phyloP scores from a whole-genome alignment of 2,329 filamentous ascomycete species.

The Simplicillium aogashimaense region DNA sequence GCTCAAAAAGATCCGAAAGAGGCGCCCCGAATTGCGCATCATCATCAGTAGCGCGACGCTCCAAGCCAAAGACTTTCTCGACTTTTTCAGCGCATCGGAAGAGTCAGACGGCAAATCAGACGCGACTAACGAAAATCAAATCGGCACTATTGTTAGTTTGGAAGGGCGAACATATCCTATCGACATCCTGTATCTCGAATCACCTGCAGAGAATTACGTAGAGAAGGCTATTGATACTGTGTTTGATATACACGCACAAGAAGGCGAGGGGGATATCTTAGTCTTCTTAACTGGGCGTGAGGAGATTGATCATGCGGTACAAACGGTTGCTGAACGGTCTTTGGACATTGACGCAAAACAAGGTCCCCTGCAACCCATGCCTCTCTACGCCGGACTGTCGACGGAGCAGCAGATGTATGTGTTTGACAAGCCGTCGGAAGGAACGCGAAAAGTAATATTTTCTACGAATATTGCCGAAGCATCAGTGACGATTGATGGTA shows the following conservation, averaged over 20 bases:
- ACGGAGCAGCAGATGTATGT: constrained; percentile 93
- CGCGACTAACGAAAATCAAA: constrained; percentile 18
- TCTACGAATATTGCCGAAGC: constrained; percentile 96
- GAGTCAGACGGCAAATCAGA: constrained; percentile 17
- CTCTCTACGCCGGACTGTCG: constrained; percentile 80
- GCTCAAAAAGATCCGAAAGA: constrained; percentile 79
- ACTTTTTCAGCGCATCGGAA: constrained; percentile 55
- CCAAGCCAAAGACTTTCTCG: constrained; percentile 76
- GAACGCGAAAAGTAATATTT: constrained; percentile 83
- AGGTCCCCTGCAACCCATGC: constrained; percentile 37
- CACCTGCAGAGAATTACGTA: constrained; percentile 76
- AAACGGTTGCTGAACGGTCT: constrained; percentile 65
- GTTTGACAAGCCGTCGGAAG: constrained; percentile 73
- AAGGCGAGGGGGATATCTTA: constrained; percentile 76
- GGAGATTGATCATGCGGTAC: constrained; percentile 78
- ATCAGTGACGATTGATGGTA: constrained; percentile 86
- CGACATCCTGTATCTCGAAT: constrained; percentile 71
- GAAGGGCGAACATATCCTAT: constrained; percentile 86
- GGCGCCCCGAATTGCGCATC: constrained; percentile 71
- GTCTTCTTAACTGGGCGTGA: constrained; percentile 89
- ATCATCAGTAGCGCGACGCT: constrained; percentile 90
- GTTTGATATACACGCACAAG: constrained; percentile 76
- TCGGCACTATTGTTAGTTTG: constrained; percentile 59
- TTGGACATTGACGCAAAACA: constrained; percentile 38
- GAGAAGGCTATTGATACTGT: constrained; percentile 74